These are phyloP conservation scores for Coniochaeta sp. DNA, from an alignment of 2,329 filamentous ascomycete genomes.

Conservation along the genomic window DNA sequence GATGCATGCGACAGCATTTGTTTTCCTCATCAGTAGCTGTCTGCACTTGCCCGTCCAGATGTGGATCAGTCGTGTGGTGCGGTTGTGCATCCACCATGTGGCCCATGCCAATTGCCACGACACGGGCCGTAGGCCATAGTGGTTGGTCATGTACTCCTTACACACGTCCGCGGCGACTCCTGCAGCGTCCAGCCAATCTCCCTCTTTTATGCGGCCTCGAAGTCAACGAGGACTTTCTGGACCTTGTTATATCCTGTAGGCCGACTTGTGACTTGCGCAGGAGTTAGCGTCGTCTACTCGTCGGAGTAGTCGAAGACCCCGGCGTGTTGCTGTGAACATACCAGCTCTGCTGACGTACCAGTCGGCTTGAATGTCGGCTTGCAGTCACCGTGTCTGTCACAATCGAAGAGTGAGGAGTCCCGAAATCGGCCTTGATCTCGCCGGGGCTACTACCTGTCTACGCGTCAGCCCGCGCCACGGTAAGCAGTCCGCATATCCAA, in stretches of 20 bases:
- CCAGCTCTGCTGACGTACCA: too few relatives aligned
- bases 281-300: neutral
- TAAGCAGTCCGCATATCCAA: too few relatives aligned
- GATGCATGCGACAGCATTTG: too few relatives aligned
- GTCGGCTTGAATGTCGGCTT: too few relatives aligned
- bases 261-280: neutral
- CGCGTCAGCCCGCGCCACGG: too few relatives aligned
- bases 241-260: neutral
- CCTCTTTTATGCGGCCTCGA: neutral
- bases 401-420: too few relatives aligned
- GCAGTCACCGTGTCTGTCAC: too few relatives aligned
- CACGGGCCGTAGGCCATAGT: neutral
- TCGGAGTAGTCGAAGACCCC: neutral
- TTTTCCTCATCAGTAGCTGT: too few relatives aligned
- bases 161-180: neutral
- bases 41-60: neutral
- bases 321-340: neutral
- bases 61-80: neutral
- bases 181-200: neutral
- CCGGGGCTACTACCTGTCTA: too few relatives aligned
- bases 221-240: neutral
- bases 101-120: neutral
- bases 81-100: neutral
- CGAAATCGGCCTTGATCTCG: too few relatives aligned
- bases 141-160: neutral